Evolutionary conservation across 2,329 filamentous ascomycete genomes (phyloP), one percentile per base, ranked within the genome.

Genomic region (Pseudogymnoascus sp.): DNA sequence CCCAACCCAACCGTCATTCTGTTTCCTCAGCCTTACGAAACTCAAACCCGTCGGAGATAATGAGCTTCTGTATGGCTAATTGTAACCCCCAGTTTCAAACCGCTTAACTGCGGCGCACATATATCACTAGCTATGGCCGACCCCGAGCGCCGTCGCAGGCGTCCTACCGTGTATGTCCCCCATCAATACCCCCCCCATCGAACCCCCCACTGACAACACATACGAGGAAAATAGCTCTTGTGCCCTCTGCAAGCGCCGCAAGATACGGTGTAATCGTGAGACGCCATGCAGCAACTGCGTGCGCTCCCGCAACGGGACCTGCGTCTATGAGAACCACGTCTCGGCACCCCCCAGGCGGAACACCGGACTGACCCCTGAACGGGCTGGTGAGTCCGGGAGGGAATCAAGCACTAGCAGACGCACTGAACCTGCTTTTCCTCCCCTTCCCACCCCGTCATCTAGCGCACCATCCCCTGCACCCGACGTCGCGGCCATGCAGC

Each of bases 241-340:
- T 70, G 75, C 79, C 66, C 76, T 84, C 43, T 88, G 86, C 68
- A 78, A 85, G 46, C 79, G 75, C 62, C 82, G 84, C 41, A 89
- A 88, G 72, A 82, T 88, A 64, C 79, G 80, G 56, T 88, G 85
- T 69, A 82, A 88, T 69, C 81, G 83, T 59, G 80, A 81, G 64
- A 72, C 75, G 6, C 86, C 86, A 1, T 88, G 85, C 68, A 79
- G 76, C 64, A 84, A 85, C 64, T 88, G 86, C 68, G 64, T 81
- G n/a, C 80, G 81, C 66, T 82, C 83, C 22, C 80, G 79, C 66
- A 82, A 80, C 41, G 76, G 79, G 5, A 76, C 77, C 19, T 88
- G 86, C 68, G 77, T 82, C 1, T 88, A 85, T 67, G 70, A 74
- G 6, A 70, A 67, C 22, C 69, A 68, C 16, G 37, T 64, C 5